These are phyloP conservation scores for Thermomucor indicae-seudaticae DNA, from an alignment of 371 early-diverging fungal genomes.

Conservation along the genomic window DNA sequence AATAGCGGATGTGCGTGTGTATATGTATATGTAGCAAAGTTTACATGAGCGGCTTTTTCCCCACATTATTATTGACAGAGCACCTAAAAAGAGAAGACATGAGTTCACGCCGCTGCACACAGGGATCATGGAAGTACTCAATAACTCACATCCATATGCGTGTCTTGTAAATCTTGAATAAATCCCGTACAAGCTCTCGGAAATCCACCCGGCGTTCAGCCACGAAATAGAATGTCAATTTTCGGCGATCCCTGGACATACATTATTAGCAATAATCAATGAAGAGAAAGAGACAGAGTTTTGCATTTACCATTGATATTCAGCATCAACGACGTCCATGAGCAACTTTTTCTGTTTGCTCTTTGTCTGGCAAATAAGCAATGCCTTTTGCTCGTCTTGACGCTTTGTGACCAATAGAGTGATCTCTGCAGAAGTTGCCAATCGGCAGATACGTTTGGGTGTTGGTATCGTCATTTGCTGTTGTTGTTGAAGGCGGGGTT, in stretches of 20 bases:
- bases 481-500: constrained; percentile 2
- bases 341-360: constrained; percentile 81
- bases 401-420: constrained; percentile 69
- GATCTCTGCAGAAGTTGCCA: constrained; percentile 78
- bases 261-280: too few relatives aligned
- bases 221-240: constrained; percentile 93
- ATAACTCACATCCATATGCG: constrained; percentile 94
- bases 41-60: constrained; percentile 7
- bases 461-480: constrained; percentile 36
- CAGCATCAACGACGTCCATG: constrained; percentile 96
- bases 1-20: constrained; percentile 3
- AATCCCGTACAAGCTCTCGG: constrained; percentile 95
- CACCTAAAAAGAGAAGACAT: constrained; percentile 3
- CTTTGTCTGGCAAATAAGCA: constrained; percentile 81
- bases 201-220: constrained; percentile 96
- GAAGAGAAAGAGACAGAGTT: too few relatives aligned
- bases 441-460: constrained; percentile 86
- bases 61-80: constrained; percentile 6
- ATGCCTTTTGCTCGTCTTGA: constrained; percentile 85
- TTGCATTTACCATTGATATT: constrained; percentile 86
- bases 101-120: background rate
- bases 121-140: background rate
- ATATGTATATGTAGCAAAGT: background rate
- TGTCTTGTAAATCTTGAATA: constrained; percentile 98
- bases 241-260: constrained; percentile 82